Conservation (phyloP, 495 filamentous ascomycete genomes). For the Rostrohypoxylon terebratum region DNA sequence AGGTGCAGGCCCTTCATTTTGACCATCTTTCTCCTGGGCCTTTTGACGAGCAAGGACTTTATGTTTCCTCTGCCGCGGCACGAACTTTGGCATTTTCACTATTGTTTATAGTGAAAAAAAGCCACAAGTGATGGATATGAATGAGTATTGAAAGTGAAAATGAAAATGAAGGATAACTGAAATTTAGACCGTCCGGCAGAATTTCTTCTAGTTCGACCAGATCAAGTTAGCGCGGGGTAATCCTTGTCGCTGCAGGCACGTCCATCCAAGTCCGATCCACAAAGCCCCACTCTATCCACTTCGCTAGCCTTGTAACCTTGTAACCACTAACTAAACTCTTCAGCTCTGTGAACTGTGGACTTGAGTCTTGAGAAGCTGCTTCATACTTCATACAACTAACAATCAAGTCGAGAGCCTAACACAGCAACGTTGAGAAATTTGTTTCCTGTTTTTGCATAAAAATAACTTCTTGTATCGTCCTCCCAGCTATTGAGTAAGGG, state of each 20-base stretch:
- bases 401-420: not conserved
- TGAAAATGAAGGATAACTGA: constrained; percentile 30
- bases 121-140: constrained; percentile 10
- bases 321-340: not conserved
- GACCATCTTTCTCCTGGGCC: constrained; percentile 56
- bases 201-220: constrained; percentile 37
- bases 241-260: not conserved
- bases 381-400: not conserved
- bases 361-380: no score
- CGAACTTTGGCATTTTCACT: constrained; percentile 76
- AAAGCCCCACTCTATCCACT: not conserved
- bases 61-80: constrained; percentile 84
- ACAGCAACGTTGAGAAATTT: not conserved
- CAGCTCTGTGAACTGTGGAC: not conserved
- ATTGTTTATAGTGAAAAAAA: constrained; percentile 21
- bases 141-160: not conserved
- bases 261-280: not conserved
- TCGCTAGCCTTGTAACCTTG: not conserved
- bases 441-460: not conserved
- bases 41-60: constrained; percentile 68
- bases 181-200: constrained; percentile 65
- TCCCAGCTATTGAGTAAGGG: not conserved
- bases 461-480: not conserved
- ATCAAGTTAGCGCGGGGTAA: constrained; percentile 46
- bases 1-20: constrained; percentile 42